Evolutionary conservation across 2,329 filamentous ascomycete species (phyloP), one percentile per base, ranked within the genome.

Genomic region (Penicillium sp.): DNA sequence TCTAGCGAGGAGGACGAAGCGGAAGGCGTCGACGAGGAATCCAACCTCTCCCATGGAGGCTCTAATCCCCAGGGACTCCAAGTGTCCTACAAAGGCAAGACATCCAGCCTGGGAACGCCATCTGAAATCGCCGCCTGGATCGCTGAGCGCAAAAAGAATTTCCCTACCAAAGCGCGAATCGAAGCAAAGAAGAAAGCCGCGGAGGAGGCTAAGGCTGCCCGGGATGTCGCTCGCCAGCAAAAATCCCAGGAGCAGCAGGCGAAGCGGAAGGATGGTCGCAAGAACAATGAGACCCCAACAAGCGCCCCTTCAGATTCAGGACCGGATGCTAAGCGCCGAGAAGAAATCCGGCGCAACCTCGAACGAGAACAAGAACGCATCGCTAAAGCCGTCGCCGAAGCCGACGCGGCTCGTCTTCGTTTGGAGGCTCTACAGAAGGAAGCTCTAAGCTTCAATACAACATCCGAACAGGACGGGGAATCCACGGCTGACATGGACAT

Each of bases 41-140:
- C 68, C n/a, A 73, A 67, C 45, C 63, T 76, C n/a, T 73, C 74
- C 3, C 58, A 62, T 22, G 55, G 60, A 3, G 60, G 56, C 40
- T 44, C 62, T 16, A 59, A 56, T 34, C 45, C 59, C 3, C 56
- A 60, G 5, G 60, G 71, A 47, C 63, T 82, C 31, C 74, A 77
- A 32, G 80, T 87, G 58, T 81, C 83, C 52, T 83, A 84, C 62
- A 77, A 79, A 60, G 82, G 82, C n/a, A 71, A 79, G 63, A 77
- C 81, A 42, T 69, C 81, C 3, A 80, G 76, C 0, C 69, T 88
- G 22, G 77, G 79, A 50, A 79, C 79, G 6, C 70, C 80, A 14
- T 83, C 83, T 54, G 92, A 97, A 67, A 81, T 97, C 51, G 82
- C 85, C 22, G 83, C 85, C 6, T 97, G 91, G 85, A 84, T 95